Base-by-base conservation (phyloP, 352 stramenopile genomes). In the Pythium scleroteichum region DNA sequence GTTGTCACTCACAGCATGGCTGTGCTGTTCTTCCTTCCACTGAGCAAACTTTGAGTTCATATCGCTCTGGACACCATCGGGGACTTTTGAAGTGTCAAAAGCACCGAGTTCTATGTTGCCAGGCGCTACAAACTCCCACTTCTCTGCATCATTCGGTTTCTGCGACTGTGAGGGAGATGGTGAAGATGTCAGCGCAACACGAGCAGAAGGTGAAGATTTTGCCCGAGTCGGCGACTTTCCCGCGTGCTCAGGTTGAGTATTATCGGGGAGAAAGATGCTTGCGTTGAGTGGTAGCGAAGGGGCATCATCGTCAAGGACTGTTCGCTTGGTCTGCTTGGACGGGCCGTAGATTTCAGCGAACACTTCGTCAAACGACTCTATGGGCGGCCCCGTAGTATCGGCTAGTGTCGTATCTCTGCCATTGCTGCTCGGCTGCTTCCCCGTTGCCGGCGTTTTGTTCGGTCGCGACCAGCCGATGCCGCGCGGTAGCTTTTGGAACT, bases 1-100 rank as follows among this genome's bases (percentile, higher is more conserved):
- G 58, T 94, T 94, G 66, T 87, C 74, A 59, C 81, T 87, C 12
- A 93, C 78, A 2, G 53, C 49, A 53, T 75, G 74, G 27, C 71
- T 75, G 10, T 59, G 63, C 17, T 83, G 67, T 42, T 86, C 79
- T 5, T 78, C 68, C 54, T 92, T 92, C 70, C 73, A 92, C 1
- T 69, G 69, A 33, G 73, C 69, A 59, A 91, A 88, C 41, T 12
- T 26, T 1, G 23, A 58, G 23, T 66, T 51, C 13, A 7, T 27
- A n/a, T 24, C 10, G 38, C 12, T 27, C 38, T 44, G 0, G 35
- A 45, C 27, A 35, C 10, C 29, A 10, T 35, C 29, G 29, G 5
- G 29, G 10, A 35, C 29, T 35, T 10, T 35, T 35, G 32, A 33
- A 20, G n/a, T 19, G 35, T 61, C 47, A 24, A 72, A 72, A 5